Evolutionary conservation across 2,329 filamentous ascomycete genomes (phyloP).

Genomic region (Stagonosporopsis tanaceti): DNA sequence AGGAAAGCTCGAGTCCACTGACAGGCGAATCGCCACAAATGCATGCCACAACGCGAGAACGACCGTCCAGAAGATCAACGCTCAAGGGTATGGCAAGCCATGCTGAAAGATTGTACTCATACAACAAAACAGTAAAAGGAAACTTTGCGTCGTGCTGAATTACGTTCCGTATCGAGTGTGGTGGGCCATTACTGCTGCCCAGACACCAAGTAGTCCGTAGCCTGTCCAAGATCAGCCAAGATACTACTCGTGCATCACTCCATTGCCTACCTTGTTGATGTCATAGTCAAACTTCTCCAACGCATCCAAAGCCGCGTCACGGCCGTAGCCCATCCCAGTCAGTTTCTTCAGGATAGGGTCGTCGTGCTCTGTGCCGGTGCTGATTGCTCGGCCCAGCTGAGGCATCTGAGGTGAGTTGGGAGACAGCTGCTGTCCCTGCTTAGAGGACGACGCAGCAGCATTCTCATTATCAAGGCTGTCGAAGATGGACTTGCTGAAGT

Average conservation of each 20-base stretch:
- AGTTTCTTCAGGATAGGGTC: slow-evolving; percentile 90
- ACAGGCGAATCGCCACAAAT: slow-evolving; percentile 22
- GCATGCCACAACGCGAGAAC: slow-evolving; percentile 15
- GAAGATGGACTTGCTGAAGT: slow-evolving; percentile 49
- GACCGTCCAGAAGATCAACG: slow-evolving; percentile 27
- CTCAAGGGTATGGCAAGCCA: slow-evolving; percentile 39
- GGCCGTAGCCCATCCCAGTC: slow-evolving; percentile 86
- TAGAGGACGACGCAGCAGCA: slow-evolving; percentile 40
- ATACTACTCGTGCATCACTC: not conserved
- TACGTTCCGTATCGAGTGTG: slow-evolving; percentile 8
- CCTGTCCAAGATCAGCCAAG: slow-evolving; percentile 38
- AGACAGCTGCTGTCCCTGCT: slow-evolving; percentile 23
- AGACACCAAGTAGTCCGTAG: slow-evolving; percentile 46
- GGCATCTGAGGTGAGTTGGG: slow-evolving; percentile 46
- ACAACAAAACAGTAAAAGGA: slow-evolving; percentile 33
- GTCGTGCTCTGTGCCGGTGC: slow-evolving; percentile 80
- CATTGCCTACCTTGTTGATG: slow-evolving; percentile 77
- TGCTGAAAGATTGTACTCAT: slow-evolving; percentile 44
- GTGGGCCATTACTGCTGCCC: slow-evolving; percentile 15
- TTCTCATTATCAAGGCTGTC: slow-evolving; percentile 47
- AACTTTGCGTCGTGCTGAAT: slow-evolving; percentile 19
- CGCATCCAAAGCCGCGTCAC: slow-evolving; percentile 76
- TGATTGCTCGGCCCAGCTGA: slow-evolving; percentile 71
- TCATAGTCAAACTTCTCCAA: slow-evolving; percentile 97
- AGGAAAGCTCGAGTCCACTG: slow-evolving; percentile 25